These are phyloP conservation scores for Pestalotiopsis sp. DNA, from an alignment of 2,329 filamentous ascomycete species.

Conservation along the genomic window DNA sequence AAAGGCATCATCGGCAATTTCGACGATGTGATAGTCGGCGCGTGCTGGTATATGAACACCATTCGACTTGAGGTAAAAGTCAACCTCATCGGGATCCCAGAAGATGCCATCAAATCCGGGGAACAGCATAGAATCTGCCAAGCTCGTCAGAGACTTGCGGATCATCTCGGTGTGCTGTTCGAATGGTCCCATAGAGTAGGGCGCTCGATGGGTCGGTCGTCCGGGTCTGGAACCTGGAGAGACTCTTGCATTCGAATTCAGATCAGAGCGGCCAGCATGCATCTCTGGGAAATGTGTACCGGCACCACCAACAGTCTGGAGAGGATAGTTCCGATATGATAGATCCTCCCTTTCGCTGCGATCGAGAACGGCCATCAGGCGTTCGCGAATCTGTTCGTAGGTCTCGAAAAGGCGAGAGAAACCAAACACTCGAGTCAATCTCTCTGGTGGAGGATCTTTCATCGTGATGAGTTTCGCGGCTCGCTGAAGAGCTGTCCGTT, in stretches of 20 bases:
- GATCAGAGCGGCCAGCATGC: constrained; percentile 26
- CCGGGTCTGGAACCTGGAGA: not conserved
- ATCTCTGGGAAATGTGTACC: constrained; percentile 63
- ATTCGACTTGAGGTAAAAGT: constrained; percentile 69
- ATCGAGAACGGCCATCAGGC: constrained; percentile 38
- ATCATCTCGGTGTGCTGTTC: constrained; percentile 38
- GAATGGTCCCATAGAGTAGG: constrained; percentile 54
- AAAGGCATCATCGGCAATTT: constrained; percentile 52
- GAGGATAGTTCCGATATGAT: constrained; percentile 61
- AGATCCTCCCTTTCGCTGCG: constrained; percentile 46
- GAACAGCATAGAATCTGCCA: constrained; percentile 54
- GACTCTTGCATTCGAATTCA: not conserved
- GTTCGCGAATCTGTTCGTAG: constrained; percentile 47
- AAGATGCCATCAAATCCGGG: constrained; percentile 74
- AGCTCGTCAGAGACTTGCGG: constrained; percentile 45
- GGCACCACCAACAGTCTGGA: constrained; percentile 67
- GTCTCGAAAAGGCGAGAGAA: constrained; percentile 68
- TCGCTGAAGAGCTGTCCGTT: constrained; percentile 66
- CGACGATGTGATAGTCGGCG: constrained; percentile 62
- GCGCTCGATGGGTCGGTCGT: constrained; percentile 29
- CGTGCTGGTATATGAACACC: constrained; percentile 65
- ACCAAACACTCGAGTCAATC: constrained; percentile 64
- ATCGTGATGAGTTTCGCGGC: constrained; percentile 61
- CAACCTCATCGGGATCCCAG: constrained; percentile 77
- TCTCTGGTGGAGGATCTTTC: constrained; percentile 48